A percentile compares a stretch with the other conserved stretches of the same genome.
Evolutionary conservation across 2,329 filamentous ascomycete genomes (phyloP).

Genomic region (Monosporascus ibericus): DNA sequence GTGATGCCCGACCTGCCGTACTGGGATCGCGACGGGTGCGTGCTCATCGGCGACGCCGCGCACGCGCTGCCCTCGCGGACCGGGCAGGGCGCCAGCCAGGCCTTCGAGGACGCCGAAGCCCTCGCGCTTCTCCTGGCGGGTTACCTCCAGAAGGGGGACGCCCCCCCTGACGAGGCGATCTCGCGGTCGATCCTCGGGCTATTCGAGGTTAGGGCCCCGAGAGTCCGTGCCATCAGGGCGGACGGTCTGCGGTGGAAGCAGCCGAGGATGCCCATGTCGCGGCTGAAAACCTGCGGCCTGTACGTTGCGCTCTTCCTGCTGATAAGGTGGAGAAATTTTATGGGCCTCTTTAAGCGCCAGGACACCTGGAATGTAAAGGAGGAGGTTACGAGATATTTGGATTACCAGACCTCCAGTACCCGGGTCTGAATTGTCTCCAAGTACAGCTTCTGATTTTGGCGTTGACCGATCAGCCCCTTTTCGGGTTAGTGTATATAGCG

Average conservation of each 20-base stretch:
- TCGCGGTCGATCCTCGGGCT: constrained; percentile 6
- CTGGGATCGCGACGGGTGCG: constrained; percentile 39
- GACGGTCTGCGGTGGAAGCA: constrained; percentile 10
- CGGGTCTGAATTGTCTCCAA: too few species aligned
- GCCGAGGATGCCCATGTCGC: constrained; percentile 10
- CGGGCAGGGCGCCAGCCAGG: constrained; percentile 48
- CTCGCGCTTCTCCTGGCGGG: constrained; percentile 33
- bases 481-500: too few species aligned
- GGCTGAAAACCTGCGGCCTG: constrained; percentile 4
- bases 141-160: constrained; percentile 1
- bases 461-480: too few species aligned
- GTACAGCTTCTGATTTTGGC: too few species aligned
- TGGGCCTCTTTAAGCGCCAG: constrained; percentile 1
- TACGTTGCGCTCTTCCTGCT: constrained; percentile 7
- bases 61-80: constrained; percentile 45
- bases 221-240: constrained; percentile 3
- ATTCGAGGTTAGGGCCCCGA: constrained; percentile 2
- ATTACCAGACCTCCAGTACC: background rate
- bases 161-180: background rate
- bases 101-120: constrained; percentile 46
- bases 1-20: constrained; percentile 38
- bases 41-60: constrained; percentile 47
- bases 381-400: constrained; percentile 6
- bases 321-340: constrained; percentile 1
- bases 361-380: constrained; percentile 4